Percentiles rank a stretch among this genome's conserved stretches.
These are phyloP conservation scores for Backusella tuberculispora DNA, from an alignment of 192 early-diverging fungal species.

Conservation along the genomic window DNA sequence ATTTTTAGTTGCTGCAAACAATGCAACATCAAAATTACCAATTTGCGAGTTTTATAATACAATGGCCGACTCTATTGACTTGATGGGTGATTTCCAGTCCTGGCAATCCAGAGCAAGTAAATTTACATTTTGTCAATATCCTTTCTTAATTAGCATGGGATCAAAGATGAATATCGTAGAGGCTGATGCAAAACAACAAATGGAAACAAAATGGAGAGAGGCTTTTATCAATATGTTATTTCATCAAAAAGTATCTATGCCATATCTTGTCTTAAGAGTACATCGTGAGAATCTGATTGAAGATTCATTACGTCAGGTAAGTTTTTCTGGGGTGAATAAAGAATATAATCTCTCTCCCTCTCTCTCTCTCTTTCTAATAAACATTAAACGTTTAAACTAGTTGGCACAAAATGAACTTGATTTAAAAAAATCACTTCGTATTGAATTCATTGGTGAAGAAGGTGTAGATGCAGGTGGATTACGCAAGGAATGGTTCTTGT, in stretches of 20 bases:
- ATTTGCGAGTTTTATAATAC: slow-evolving; percentile 88
- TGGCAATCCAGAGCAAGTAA: slow-evolving; percentile 69
- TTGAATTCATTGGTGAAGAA: slow-evolving; percentile 93
- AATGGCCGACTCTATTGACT: slow-evolving; percentile 71
- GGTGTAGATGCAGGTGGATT: slow-evolving; percentile 97
- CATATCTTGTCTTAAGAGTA: slow-evolving; percentile 63
- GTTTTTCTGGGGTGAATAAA: background rate
- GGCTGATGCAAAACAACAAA: slow-evolving; percentile 74
- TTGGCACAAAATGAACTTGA: slow-evolving; percentile 77
- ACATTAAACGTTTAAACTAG: slow-evolving; percentile 27
- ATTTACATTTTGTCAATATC: slow-evolving; percentile 87
- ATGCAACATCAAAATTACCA: slow-evolving; percentile 59
- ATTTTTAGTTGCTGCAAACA: slow-evolving; percentile 71
- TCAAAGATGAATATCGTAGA: slow-evolving; percentile 81
- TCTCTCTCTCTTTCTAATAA: background rate
- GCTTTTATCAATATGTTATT: slow-evolving; percentile 64
- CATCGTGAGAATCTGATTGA: slow-evolving; percentile 70
- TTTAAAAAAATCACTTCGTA: slow-evolving; percentile 89
- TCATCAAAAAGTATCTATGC: slow-evolving; percentile 51
- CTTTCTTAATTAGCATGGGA: slow-evolving; percentile 75
- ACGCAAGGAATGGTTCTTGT: slow-evolving; percentile 96
- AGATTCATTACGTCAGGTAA: slow-evolving; percentile 72
- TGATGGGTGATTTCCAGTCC: slow-evolving; percentile 72
- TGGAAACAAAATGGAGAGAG: slow-evolving; percentile 74
- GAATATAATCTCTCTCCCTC: background rate